These are phyloP conservation scores for Graphilbum ipis-grandicollis DNA, from an alignment of 2,329 filamentous ascomycete species.

Conservation along the genomic window DNA sequence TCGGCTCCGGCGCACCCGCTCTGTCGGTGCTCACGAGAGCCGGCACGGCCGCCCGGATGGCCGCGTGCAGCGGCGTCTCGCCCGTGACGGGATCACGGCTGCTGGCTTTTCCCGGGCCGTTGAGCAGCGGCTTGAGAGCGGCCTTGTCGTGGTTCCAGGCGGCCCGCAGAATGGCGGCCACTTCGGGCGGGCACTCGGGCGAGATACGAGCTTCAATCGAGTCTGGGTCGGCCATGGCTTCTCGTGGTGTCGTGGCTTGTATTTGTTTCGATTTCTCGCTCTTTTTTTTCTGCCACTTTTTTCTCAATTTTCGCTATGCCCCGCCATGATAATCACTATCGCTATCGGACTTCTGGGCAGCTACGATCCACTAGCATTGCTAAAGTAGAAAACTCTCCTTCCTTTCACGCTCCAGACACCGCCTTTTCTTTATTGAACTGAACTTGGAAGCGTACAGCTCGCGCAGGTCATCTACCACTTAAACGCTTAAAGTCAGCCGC, in stretches of 20 bases:
- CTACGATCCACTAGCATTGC: too few relatives aligned
- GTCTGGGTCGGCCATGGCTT: constrained; percentile 21
- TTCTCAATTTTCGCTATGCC: too few relatives aligned
- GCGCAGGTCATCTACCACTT: too few relatives aligned
- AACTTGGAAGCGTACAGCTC: too few relatives aligned
- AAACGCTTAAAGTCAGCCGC: too few relatives aligned
- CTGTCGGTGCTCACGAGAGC: neutral
- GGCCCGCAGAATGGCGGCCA: constrained; percentile 32
- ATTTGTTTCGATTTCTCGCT: too few relatives aligned
- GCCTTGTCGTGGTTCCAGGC: constrained; percentile 45
- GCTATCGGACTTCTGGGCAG: too few relatives aligned
- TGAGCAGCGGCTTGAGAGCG: constrained; percentile 52
- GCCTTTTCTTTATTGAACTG: too few relatives aligned
- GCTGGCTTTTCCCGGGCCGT: constrained; percentile 45
- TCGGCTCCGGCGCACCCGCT: neutral
- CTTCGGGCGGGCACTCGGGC: constrained; percentile 29
- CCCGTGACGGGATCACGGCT: constrained; percentile 73
- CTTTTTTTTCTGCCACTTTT: too few relatives aligned
- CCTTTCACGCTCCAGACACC: too few relatives aligned
- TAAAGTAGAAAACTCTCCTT: too few relatives aligned
- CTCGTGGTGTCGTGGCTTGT: neutral
- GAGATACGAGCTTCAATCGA: constrained; percentile 35
- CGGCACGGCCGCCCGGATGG: constrained; percentile 44
- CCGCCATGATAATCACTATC: too few relatives aligned
- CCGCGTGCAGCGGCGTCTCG: constrained; percentile 76